These are phyloP conservation scores for Takashimella tepidaria DNA, from an alignment of 1,284 basidiomycete species.

Conservation along the genomic window DNA sequence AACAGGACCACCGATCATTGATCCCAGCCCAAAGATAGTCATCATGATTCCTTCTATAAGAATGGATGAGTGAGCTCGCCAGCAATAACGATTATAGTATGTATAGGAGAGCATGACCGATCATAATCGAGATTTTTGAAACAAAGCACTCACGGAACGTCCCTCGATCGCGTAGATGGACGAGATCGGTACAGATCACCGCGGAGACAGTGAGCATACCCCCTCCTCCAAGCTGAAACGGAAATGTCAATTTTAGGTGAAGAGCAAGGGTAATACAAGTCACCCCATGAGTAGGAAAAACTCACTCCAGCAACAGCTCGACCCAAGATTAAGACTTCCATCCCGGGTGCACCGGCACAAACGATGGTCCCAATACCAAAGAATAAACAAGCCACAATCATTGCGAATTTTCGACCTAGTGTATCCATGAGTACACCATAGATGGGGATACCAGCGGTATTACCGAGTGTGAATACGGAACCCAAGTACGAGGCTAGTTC, in stretches of 20 bases:
- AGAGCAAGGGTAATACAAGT: too few relatives aligned
- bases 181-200: slow-evolving; percentile 47
- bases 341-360: slow-evolving; percentile 36
- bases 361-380: slow-evolving; percentile 39
- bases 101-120: too few relatives aligned
- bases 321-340: slow-evolving; percentile 40
- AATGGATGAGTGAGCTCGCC: neutral
- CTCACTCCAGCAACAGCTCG: slow-evolving; percentile 40
- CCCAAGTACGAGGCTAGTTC: slow-evolving; percentile 45
- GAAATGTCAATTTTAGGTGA: too few relatives aligned
- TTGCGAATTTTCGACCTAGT: slow-evolving; percentile 41
- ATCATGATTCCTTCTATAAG: slow-evolving; percentile 38
- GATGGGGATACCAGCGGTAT: slow-evolving; percentile 45
- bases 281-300: too few relatives aligned
- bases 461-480: slow-evolving; percentile 40
- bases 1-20: slow-evolving; percentile 42
- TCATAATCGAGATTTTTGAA: too few relatives aligned
- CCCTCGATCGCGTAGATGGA: slow-evolving; percentile 44
- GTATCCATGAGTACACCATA: slow-evolving; percentile 47
- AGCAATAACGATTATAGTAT: neutral
- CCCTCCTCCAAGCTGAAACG: slow-evolving; percentile 39
- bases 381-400: slow-evolving; percentile 37
- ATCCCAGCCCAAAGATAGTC: slow-evolving; percentile 44
- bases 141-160: slow-evolving; percentile 35
- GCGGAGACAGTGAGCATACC: slow-evolving; percentile 45